Conservation (phyloP, 169 alveolate genomes). For the Plasmodium blacklocki region DNA sequence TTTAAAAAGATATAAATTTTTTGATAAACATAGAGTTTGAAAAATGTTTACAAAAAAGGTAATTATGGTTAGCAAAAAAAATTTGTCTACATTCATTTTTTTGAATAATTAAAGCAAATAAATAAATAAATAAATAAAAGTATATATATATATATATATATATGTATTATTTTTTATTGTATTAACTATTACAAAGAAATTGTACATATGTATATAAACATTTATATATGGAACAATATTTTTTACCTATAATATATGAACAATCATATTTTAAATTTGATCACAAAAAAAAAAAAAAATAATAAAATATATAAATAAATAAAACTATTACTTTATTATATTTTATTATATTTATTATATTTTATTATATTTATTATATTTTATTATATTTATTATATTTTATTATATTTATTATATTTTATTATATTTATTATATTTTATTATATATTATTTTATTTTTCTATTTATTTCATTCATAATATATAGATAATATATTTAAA, state of each 20-base stretch:
- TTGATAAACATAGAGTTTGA: background rate
- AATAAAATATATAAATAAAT: too few relatives aligned
- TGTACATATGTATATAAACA: background rate
- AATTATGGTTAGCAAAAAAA: background rate
- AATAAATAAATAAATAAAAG: background rate
- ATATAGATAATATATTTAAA: too few relatives aligned
- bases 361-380: too few relatives aligned
- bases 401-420: too few relatives aligned
- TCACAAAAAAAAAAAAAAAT: background rate
- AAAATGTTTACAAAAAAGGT: background rate
- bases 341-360: too few relatives aligned
- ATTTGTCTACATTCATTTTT: background rate
- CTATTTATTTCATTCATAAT: too few relatives aligned
- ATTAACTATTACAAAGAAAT: too few relatives aligned
- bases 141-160: conserved; percentile 3
- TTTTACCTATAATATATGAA: background rate
- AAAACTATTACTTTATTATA: too few relatives aligned
- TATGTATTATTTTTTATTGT: background rate
- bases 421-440: too few relatives aligned
- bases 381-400: too few relatives aligned
- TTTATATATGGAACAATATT: background rate
- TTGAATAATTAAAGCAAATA: conserved; percentile 4
- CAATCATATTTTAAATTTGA: background rate
- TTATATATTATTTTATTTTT: too few relatives aligned
- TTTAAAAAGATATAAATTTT: conserved; percentile 33